Evolutionary conservation across 2,329 filamentous ascomycete species (phyloP).

Genomic region (Nothopassalora personata): DNA sequence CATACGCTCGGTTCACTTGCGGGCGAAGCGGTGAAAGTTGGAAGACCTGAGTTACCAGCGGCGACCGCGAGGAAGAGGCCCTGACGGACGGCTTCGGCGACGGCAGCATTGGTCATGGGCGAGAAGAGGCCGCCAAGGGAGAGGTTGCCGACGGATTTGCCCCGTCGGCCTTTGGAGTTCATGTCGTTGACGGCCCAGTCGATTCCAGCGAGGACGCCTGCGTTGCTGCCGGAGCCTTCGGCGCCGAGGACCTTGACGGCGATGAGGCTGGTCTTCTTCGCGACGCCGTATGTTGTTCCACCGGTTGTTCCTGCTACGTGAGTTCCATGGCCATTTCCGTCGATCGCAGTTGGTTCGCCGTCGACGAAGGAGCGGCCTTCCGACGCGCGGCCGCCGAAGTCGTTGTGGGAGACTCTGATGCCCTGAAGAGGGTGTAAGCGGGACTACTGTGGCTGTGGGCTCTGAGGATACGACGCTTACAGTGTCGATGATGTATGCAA

Average conservation of each 20-base stretch:
- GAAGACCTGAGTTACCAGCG: slow-evolving; percentile 34
- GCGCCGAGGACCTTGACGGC: slow-evolving; percentile 48
- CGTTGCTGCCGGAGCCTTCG: slow-evolving; percentile 43
- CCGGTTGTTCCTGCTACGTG: slow-evolving; percentile 61
- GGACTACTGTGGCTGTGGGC: not conserved
- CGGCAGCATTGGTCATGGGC: slow-evolving; percentile 36
- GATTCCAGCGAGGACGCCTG: slow-evolving; percentile 47
- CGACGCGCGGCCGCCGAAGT: slow-evolving; percentile 28
- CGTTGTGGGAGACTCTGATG: slow-evolving; percentile 18
- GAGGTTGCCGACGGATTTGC: slow-evolving; percentile 32
- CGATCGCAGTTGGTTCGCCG: slow-evolving; percentile 25
- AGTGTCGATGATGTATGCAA: slow-evolving; percentile 25
- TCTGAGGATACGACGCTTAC: slow-evolving; percentile 5
- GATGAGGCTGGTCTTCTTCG: slow-evolving; percentile 42
- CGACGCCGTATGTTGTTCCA: slow-evolving; percentile 56
- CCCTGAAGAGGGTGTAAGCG: slow-evolving; percentile 4
- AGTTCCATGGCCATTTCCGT: slow-evolving; percentile 58
- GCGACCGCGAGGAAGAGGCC: slow-evolving; percentile 40
- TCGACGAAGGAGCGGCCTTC: slow-evolving; percentile 22
- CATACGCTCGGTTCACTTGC: slow-evolving; percentile 31
- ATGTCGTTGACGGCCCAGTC: slow-evolving; percentile 48
- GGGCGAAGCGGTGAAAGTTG: slow-evolving; percentile 31
- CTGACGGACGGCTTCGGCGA: slow-evolving; percentile 32
- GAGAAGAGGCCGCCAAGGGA: slow-evolving; percentile 38
- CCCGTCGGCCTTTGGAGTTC: slow-evolving; percentile 72